Evolutionary conservation across 1,284 basidiomycete genomes (phyloP), one percentile per base, ranked within the genome.

Genomic region (Pseudozyma hubeiensis): DNA sequence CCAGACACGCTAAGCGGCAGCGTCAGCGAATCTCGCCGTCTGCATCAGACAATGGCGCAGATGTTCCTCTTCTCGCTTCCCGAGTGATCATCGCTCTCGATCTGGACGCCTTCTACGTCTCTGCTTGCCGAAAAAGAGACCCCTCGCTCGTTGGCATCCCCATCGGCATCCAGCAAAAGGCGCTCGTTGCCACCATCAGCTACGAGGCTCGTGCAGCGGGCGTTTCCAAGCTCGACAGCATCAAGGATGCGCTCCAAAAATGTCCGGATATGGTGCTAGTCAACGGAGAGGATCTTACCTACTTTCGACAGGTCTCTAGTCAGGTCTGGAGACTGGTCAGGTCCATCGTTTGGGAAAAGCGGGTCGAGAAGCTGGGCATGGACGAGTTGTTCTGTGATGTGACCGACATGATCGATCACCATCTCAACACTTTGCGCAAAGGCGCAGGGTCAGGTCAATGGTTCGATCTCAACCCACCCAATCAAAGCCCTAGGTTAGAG

Each of bases 371-470:
- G 64, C 73, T 85, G 3, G 85, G 85, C 1, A 80, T 85, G 84
- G 85, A 86, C 66, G 85, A 86, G 71, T 75, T 86, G 4, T 86
- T 85, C 49, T 72, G 81, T 53, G 85, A 86, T 64, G 81, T 80
- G 29, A 84, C 85, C 0, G 70, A 81, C 24, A 80, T 85, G 67
- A 63, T 85, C 14, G 67, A 78, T 34, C 64, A 62, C 7, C 84
- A 85, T 53, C 62, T 84, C 17, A 30, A n/a, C 5, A 31, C 53
- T 0, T 9, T 55, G 0, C 17, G 35, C 17, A 45, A 37, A 5
- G 48, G 24, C 16, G 16, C 19, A 33, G 43, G 40, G 0, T 44
- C 33, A 6, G 14, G 11, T 9, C 40, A 46, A 24, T 76, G 62
- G 57, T 76, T 76, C n/a, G 74, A 69, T 33, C 59, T 68, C 14